Conservation (phyloP, 2,329 filamentous ascomycete species). For the Fusarium aywerte region DNA sequence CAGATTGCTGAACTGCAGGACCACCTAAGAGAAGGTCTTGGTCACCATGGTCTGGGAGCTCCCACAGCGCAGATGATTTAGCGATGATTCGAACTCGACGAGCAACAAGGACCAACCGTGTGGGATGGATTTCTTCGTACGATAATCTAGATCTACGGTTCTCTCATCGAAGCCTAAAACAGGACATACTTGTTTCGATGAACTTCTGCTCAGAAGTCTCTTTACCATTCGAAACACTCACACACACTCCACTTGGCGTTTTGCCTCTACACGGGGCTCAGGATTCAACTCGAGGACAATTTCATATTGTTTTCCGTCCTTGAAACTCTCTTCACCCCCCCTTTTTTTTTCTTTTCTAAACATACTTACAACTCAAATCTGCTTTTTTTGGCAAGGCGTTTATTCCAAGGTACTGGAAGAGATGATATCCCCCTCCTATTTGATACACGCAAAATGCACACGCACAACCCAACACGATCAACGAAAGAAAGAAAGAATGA, state of each 20-base stretch:
- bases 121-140: background rate
- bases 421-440: slow-evolving; percentile 46
- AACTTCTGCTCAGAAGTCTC: background rate
- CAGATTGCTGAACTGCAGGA: slow-evolving; percentile 61
- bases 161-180: background rate
- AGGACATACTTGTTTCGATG: background rate
- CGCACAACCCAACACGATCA: slow-evolving; percentile 23
- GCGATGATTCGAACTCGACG: slow-evolving; percentile 1
- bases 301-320: background rate
- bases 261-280: slow-evolving; percentile 22
- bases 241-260: slow-evolving; percentile 39
- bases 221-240: background rate
- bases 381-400: slow-evolving; percentile 42
- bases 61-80: slow-evolving; percentile 58
- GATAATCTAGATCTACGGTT: background rate
- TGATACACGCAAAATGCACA: slow-evolving; percentile 30
- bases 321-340: background rate
- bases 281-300: slow-evolving; percentile 20
- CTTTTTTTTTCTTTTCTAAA: background rate
- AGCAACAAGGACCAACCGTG: background rate
- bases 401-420: slow-evolving; percentile 41
- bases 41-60: slow-evolving; percentile 49
- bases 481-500: slow-evolving; percentile 30
- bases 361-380: background rate
- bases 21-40: slow-evolving; percentile 52